A percentile compares a stretch with the other conserved stretches of the same genome.
Evolutionary conservation across 176 grass and related monocot genomes (phyloP).

Genomic region (Pontederia paniculata): DNA sequence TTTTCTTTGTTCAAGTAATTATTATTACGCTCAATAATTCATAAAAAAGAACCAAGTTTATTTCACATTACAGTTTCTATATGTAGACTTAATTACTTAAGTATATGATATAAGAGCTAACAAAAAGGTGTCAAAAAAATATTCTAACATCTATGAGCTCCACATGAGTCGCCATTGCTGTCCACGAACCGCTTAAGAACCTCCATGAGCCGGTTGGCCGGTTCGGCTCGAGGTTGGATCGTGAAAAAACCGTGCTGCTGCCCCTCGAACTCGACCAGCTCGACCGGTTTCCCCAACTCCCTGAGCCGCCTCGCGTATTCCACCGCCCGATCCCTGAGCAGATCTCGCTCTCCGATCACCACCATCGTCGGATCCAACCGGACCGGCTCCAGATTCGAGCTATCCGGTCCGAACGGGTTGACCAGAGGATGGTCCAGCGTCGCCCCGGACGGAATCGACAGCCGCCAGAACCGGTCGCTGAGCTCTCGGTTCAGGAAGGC

Average conservation of each 20-base stretch:
- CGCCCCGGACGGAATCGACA: conserved; percentile 47
- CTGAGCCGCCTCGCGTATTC: conserved; percentile 55
- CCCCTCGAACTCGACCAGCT: conserved; percentile 43
- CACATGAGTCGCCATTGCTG: neutral
- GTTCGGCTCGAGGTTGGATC: conserved; percentile 47
- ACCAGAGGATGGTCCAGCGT: conserved; percentile 46
- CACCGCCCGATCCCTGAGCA: conserved; percentile 61
- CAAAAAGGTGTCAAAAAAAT: too few relatives aligned
- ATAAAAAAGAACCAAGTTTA: too few relatives aligned
- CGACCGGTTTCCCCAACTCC: conserved; percentile 56
- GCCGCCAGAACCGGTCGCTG: conserved; percentile 52
- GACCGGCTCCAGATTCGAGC: conserved; percentile 30
- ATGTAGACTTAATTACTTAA: too few relatives aligned
- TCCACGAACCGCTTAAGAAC: conserved; percentile 50
- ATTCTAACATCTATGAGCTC: too few relatives aligned
- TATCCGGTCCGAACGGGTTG: conserved; percentile 65
- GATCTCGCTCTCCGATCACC: conserved; percentile 51
- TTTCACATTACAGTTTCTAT: too few relatives aligned
- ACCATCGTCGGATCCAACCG: conserved; percentile 52
- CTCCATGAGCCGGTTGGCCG: conserved; percentile 53
- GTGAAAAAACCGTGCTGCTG: conserved; percentile 97
- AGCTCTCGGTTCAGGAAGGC: conserved; percentile 28
- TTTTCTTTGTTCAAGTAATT: too few relatives aligned
- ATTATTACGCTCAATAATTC: too few relatives aligned
- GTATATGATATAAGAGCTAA: too few relatives aligned